Conservation (phyloP, 129 eudicot species). For the Calendula officinalis region DNA sequence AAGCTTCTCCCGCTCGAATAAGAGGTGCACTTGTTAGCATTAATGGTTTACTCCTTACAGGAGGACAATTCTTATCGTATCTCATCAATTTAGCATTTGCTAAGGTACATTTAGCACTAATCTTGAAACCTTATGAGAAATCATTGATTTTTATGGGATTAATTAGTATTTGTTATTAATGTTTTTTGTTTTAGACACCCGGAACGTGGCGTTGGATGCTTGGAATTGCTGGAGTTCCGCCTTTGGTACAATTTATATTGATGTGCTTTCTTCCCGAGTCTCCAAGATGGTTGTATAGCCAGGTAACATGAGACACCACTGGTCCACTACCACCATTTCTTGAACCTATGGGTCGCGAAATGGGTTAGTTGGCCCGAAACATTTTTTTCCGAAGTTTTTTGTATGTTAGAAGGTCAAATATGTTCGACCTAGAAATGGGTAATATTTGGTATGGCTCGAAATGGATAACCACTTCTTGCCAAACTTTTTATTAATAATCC, state of each 20-base stretch:
- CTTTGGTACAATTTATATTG: constrained; percentile 56
- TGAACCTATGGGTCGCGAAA: not conserved
- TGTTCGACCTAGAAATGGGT: too few relatives aligned
- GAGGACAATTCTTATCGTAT: constrained; percentile 66
- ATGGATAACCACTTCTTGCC: too few relatives aligned
- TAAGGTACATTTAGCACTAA: constrained; percentile 33
- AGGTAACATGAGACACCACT: constrained; percentile 37
- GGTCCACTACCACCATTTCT: too few relatives aligned
- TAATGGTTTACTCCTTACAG: constrained; percentile 67
- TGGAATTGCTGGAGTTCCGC: constrained; percentile 72
- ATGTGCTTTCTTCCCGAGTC: constrained; percentile 79
- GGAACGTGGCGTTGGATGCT: constrained; percentile 93
- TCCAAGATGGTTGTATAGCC: constrained; percentile 74
- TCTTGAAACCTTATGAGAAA: not conserved
- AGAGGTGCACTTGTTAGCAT: constrained; percentile 87
- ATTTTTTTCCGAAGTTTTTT: too few relatives aligned
- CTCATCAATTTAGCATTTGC: constrained; percentile 75
- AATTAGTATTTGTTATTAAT: not conserved
- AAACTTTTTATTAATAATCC: too few relatives aligned
- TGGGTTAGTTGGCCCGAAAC: not conserved
- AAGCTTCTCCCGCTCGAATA: constrained; percentile 75
- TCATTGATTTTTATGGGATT: not conserved
- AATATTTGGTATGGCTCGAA: too few relatives aligned
- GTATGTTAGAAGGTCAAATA: too few relatives aligned
- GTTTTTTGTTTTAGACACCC: constrained; percentile 41